Base-by-base conservation (phyloP, 257 asterid species). In the Nicotiana undulata region DNA sequence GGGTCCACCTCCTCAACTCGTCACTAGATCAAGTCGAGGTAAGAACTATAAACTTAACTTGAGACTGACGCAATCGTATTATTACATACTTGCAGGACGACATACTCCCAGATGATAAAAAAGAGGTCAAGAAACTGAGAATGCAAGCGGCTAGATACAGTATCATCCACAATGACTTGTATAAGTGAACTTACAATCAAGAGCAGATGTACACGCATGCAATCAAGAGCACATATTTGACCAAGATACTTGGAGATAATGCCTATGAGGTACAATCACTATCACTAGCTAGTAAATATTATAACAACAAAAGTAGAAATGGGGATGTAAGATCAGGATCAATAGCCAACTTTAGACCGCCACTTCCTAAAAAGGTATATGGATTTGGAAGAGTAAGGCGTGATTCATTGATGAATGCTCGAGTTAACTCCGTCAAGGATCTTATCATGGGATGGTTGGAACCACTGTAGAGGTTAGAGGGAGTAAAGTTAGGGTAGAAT, bases 211-310 rank as follows among this genome's bases (percentile, higher is more conserved):
- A 26, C 28, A 26, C 28, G 28, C 90, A 90, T 68, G 93, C 92
- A 64, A 85, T 95, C 64, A 84, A 87, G 49, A 95, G 91, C 76
- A 91, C 86, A 83, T 97, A 90, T 82, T 92, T 95, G 26, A 90
- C 96, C 91, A 95, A 92, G 84, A 90, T 90, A 83, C 92, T 89
- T 79, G 98, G 96, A 83, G 90, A 95, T 84, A 96, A 93, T 85
- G 96, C 93, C 87, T 91, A 95, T 83, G 98, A 95, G 87, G 97
- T 92, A 12, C 18, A 24, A 9, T 24, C 34, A 12, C 6, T 11
- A 15, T 15, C 18, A 0, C 56, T 11, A 51, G 56, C 15, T 11
- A 11, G 17, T 51, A 51, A 13, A 12, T 4, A 5, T 51, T 13
- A 11, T 18, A 56, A 18, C 20, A 55, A 55, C 61, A 56, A 18